phyloP scores from a whole-genome alignment of 352 stramenopile genomes.

The Phytophthora ramorum region DNA sequence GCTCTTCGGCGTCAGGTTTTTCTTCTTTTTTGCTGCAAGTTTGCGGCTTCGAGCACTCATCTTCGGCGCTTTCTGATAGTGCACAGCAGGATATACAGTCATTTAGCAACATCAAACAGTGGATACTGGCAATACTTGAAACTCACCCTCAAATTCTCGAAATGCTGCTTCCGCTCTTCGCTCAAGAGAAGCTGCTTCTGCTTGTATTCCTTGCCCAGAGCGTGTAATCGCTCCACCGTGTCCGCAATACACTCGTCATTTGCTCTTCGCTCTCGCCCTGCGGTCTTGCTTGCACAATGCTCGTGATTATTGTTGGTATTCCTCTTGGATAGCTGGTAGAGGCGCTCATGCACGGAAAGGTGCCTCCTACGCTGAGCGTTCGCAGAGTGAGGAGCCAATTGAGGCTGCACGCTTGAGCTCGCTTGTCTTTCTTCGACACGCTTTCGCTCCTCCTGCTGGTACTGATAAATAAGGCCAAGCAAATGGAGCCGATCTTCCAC shows the following conservation, averaged over 20 bases:
- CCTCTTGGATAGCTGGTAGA: constrained; percentile 55
- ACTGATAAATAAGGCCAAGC: constrained; percentile 73
- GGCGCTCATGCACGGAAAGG: constrained; percentile 52
- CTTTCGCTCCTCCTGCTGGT: constrained; percentile 65
- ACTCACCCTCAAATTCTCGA: constrained; percentile 48
- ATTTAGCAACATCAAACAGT: neutral
- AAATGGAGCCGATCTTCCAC: constrained; percentile 75
- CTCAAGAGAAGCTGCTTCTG: constrained; percentile 45
- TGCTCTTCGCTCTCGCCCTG: constrained; percentile 12
- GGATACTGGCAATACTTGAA: neutral
- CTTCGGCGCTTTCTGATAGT: constrained; percentile 46
- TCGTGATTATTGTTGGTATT: constrained; percentile 9
- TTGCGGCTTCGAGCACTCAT: constrained; percentile 55
- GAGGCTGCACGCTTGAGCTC: constrained; percentile 29
- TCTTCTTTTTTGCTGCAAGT: constrained; percentile 46
- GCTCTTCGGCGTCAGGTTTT: constrained; percentile 10
- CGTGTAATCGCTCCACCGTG: constrained; percentile 44
- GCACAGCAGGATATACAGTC: neutral
- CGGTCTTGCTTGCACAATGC: neutral
- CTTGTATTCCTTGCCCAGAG: constrained; percentile 49
- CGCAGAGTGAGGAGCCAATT: constrained; percentile 62
- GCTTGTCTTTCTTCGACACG: constrained; percentile 22
- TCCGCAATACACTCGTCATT: neutral
- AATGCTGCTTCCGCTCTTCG: constrained; percentile 38
- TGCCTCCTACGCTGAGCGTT: constrained; percentile 38